Base-by-base conservation (phyloP, 75 land plant genomes). In the Picea glauca region DNA sequence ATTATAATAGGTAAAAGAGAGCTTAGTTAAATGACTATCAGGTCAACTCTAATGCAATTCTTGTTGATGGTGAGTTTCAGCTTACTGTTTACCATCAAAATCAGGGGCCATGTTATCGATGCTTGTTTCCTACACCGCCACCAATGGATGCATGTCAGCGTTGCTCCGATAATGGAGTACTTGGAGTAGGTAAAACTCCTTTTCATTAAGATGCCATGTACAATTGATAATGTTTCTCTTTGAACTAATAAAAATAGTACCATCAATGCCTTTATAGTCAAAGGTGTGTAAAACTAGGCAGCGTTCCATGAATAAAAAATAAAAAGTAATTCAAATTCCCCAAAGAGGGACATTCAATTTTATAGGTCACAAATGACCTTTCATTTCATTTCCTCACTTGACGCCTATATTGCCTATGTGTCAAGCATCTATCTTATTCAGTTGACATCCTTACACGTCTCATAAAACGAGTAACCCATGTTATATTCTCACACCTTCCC, bases 81-180 rank as follows among this genome's bases (percentile, higher is more conserved):
- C 91, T 98, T 18, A 98, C 98, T 31, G 93, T 95, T 50, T 95
- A 98, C 83, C 83, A 98, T 83, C 79, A 91, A 76, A 84, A 88
- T 56, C 93, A 88, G 64, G 97, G 99, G 50, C 98, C 98, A 14
- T 98, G 99, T 87, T 98, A 95, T 74, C 87, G 99, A 62, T 98
- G 99, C 79, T 83, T 98, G 38, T 95, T 98, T 84, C 98, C 99
- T 76, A 80, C 82, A 65, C 98, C 99, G 63, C 99, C 99, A 54
- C 98, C 99, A 40, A 83, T 86, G 33, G 84, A 88, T 50, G 99
- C 99, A 40, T 95, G 99, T 70, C 99, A 98, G 72, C 91, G 99
- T 62, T 98, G 99, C 79, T 87, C 99, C 31, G 99, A 98, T 76
- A 93, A 90, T 85, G 99, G 99, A 58, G 99, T 98, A 38, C 91